Conservation (phyloP, 768 basidiomycete species). For the Favolaschia claudopus region DNA sequence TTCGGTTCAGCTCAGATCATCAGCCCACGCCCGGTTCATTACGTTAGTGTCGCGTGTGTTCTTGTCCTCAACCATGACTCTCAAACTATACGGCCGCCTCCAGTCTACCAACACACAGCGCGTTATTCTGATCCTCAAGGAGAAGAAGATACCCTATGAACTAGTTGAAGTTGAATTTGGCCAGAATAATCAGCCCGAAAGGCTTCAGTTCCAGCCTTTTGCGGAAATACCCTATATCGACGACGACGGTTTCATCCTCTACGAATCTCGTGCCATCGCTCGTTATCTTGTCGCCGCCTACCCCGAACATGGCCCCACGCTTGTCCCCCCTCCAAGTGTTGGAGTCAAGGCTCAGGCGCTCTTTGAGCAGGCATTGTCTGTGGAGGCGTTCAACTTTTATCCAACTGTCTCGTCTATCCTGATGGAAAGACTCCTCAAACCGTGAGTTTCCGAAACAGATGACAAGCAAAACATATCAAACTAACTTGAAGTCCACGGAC, state of each 20-base stretch:
- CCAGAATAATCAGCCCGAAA: slow-evolving; percentile 6
- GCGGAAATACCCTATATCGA: slow-evolving; percentile 22
- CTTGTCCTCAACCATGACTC: neutral
- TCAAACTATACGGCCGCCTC: slow-evolving; percentile 4
- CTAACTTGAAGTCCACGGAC: neutral
- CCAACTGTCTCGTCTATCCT: slow-evolving; percentile 43
- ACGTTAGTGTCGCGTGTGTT: too few relatives aligned
- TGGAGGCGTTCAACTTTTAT: slow-evolving; percentile 56
- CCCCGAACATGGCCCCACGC: slow-evolving; percentile 43
- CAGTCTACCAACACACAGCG: slow-evolving; percentile 6
- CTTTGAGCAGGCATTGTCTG: slow-evolving; percentile 46
- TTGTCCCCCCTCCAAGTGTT: slow-evolving; percentile 42
- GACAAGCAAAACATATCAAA: neutral
- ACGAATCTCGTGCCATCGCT: slow-evolving; percentile 56
- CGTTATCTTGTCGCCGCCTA: slow-evolving; percentile 58
- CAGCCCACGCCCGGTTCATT: too few relatives aligned
- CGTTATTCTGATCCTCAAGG: slow-evolving; percentile 8
- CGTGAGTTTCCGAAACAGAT: slow-evolving; percentile 31
- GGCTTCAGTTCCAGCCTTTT: slow-evolving; percentile 8
- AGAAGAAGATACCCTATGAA: slow-evolving; percentile 18
- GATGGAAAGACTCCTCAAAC: slow-evolving; percentile 51
- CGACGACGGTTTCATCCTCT: slow-evolving; percentile 58
- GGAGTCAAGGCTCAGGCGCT: slow-evolving; percentile 36
- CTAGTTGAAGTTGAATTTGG: neutral
- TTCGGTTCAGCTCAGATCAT: too few relatives aligned